Conservation (phyloP, 2,329 filamentous ascomycete genomes). For the Raffaelea arxii region DNA sequence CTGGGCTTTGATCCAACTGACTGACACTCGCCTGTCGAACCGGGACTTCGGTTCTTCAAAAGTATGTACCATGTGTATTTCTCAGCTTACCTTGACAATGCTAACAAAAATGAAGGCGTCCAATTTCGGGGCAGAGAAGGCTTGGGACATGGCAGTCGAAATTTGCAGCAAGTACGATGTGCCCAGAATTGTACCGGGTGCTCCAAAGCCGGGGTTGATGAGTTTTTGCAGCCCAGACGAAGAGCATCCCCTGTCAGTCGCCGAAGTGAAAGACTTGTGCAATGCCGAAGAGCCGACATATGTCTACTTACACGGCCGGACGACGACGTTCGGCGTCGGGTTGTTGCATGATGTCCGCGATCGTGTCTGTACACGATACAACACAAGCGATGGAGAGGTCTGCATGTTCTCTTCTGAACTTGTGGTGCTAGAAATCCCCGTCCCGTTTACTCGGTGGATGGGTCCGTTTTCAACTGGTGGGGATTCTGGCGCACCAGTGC, state of each 20-base stretch:
- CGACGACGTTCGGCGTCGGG: background rate
- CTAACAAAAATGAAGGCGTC: background rate
- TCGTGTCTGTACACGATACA: background rate
- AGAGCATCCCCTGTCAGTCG: no score
- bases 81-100: no score
- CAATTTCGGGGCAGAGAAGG: background rate
- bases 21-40: background rate
- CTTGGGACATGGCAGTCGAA: background rate
- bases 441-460: no score
- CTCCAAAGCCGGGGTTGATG: background rate
- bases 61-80: background rate
- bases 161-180: background rate
- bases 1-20: background rate
- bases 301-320: background rate
- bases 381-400: background rate
- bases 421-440: background rate
- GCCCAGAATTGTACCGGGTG: background rate
- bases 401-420: background rate
- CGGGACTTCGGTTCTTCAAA: background rate
- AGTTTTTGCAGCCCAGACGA: background rate
- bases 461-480: no score
- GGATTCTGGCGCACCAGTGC: no score
- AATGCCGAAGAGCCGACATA: slow-evolving; percentile 1
- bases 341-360: slow-evolving; percentile 1
- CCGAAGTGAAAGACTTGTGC: no score